Conservation (phyloP, 140 eudicot species). For the Bidens hawaiensis region DNA sequence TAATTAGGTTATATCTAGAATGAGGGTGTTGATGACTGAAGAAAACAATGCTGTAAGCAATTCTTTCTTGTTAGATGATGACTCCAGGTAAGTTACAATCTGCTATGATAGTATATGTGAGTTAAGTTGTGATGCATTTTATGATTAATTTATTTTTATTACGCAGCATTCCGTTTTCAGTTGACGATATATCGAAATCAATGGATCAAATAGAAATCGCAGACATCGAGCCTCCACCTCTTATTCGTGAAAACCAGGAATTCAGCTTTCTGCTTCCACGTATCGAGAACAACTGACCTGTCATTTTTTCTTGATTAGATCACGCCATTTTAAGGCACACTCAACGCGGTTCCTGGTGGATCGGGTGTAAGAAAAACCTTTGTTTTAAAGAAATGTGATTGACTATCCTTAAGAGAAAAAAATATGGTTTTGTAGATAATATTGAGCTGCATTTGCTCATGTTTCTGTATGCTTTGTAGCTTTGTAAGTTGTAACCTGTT, state of each 20-base stretch:
- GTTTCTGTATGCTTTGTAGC: background rate
- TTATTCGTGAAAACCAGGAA: constrained; percentile 64
- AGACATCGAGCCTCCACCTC: constrained; percentile 75
- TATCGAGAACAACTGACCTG: constrained; percentile 32
- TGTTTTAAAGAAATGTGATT: constrained; percentile 9
- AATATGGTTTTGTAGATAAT: background rate
- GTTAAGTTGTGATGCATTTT: background rate
- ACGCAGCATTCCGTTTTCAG: constrained; percentile 92
- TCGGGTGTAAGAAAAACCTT: background rate
- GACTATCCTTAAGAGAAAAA: background rate
- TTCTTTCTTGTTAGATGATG: constrained; percentile 92
- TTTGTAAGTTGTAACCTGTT: background rate
- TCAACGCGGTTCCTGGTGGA: background rate
- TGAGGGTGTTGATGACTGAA: constrained; percentile 92
- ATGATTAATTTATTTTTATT: background rate
- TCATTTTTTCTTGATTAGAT: constrained; percentile 7
- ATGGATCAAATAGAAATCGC: constrained; percentile 78
- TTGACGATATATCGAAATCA: constrained; percentile 85
- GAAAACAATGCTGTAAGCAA: constrained; percentile 83
- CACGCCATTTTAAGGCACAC: background rate
- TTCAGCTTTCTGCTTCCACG: constrained; percentile 83
- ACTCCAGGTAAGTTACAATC: constrained; percentile 63
- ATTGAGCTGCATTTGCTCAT: background rate
- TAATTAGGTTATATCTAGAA: constrained; percentile 75
- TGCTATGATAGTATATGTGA: constrained; percentile 6